Evolutionary conservation across 495 filamentous ascomycete species (phyloP).

Genomic region (Aspergillus steynii): DNA sequence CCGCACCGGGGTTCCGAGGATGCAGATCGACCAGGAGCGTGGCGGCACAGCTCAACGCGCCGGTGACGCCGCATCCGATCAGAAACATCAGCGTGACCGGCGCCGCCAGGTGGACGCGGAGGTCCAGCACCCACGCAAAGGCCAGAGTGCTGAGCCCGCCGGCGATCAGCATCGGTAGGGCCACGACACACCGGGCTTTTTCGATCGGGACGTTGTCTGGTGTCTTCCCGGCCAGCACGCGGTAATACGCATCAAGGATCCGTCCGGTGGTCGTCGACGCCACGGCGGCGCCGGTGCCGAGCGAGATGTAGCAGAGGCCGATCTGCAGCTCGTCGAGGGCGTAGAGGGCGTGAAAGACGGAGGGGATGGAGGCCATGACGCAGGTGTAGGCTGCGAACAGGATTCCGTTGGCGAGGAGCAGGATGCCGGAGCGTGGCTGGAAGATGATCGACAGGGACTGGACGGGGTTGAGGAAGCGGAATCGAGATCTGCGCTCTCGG

Average conservation of each 20-base stretch:
- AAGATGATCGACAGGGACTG: constrained; percentile 62
- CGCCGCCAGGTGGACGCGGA: too few relatives aligned
- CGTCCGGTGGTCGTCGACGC: constrained; percentile 74
- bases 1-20: constrained; percentile 53
- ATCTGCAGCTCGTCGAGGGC: constrained; percentile 48
- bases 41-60: constrained; percentile 40
- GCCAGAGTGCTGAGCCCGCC: constrained; percentile 18
- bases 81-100: too few relatives aligned
- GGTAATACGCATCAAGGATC: constrained; percentile 54
- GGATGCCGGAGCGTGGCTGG: constrained; percentile 49
- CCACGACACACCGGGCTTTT: constrained; percentile 19
- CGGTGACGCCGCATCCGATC: too few relatives aligned
- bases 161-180: constrained; percentile 16
- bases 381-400: constrained; percentile 48
- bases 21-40: constrained; percentile 61
- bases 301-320: constrained; percentile 49
- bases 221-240: constrained; percentile 34
- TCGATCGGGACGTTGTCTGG: constrained; percentile 19
- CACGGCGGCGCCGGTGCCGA: constrained; percentile 61
- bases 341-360: constrained; percentile 42
- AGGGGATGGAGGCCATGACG: constrained; percentile 38
- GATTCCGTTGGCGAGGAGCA: constrained; percentile 43
- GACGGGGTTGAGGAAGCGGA: constrained; percentile 63
- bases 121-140: too few relatives aligned
- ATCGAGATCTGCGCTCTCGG: too few relatives aligned